phyloP scores from a whole-genome alignment of 139 green algal genomes.

The Coccomyxa sp. region DNA sequence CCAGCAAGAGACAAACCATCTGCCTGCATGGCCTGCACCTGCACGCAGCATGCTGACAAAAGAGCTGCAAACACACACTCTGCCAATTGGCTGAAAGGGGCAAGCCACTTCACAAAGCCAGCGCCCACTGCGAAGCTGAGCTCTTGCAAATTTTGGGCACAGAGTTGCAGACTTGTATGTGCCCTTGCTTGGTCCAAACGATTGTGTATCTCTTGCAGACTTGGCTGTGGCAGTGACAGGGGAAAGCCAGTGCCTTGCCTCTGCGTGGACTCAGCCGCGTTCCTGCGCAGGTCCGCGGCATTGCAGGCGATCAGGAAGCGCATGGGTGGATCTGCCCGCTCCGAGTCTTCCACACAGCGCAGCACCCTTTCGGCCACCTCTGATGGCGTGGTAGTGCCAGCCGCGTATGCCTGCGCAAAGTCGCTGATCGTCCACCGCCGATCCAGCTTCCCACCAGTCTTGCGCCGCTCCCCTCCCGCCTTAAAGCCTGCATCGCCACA shows the following conservation, averaged over 20 bases:
- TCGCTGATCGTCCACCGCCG: not conserved
- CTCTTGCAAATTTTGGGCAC: not conserved
- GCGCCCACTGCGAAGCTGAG: too few relatives aligned
- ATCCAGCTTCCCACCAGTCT: not conserved
- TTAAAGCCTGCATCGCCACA: not conserved
- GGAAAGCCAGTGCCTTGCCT: not conserved
- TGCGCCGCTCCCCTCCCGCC: not conserved
- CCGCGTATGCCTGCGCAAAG: constrained; percentile 17
- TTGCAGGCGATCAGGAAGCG: constrained; percentile 21
- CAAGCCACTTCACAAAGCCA: not conserved
- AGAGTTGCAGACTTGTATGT: not conserved
- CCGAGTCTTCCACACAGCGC: constrained; percentile 9
- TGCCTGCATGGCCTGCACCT: too few relatives aligned
- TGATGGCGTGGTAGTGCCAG: constrained; percentile 24
- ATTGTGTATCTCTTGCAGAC: not conserved
- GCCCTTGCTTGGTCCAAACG: not conserved
- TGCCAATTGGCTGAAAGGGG: not conserved
- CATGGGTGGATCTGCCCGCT: constrained; percentile 25
- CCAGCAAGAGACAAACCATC: not conserved
- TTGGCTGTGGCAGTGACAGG: not conserved
- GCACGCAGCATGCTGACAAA: not conserved
- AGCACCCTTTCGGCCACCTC: constrained; percentile 50
- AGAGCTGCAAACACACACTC: not conserved
- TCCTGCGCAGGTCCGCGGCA: constrained; percentile 7
- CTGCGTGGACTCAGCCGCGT: constrained; percentile 15